These are phyloP conservation scores for Gossypium davidsonii DNA, from an alignment of 441 rosid species.

Conservation along the genomic window DNA sequence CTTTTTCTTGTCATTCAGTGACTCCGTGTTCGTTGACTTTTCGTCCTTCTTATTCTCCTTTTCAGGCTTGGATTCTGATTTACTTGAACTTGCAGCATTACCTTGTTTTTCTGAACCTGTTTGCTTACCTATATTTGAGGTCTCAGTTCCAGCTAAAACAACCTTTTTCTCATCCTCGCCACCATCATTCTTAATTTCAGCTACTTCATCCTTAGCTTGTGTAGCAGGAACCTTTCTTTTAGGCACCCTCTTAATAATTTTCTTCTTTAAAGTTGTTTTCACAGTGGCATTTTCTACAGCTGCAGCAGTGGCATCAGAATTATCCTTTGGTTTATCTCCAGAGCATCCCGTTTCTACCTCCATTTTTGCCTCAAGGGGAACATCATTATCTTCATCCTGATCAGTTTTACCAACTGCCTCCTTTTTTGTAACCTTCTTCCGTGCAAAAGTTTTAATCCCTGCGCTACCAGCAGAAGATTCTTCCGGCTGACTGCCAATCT, in stretches of 20 bases:
- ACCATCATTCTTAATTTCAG: slow-evolving; percentile 37
- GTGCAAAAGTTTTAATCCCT: slow-evolving; percentile 43
- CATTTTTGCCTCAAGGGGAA: slow-evolving; percentile 36
- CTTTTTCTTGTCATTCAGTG: slow-evolving; percentile 36
- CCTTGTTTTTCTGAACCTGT: slow-evolving; percentile 36
- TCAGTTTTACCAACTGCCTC: slow-evolving; percentile 29
- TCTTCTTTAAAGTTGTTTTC: slow-evolving; percentile 61
- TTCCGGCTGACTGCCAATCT: slow-evolving; percentile 33
- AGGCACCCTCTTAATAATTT: slow-evolving; percentile 72
- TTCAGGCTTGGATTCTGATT: slow-evolving; percentile 24
- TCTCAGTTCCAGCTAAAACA: slow-evolving; percentile 24
- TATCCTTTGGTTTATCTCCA: slow-evolving; percentile 44
- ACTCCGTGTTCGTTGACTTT: slow-evolving; percentile 32
- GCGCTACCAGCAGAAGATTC: slow-evolving; percentile 38
- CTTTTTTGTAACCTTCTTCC: slow-evolving; percentile 51
- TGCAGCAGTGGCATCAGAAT: slow-evolving; percentile 32
- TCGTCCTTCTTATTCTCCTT: slow-evolving; percentile 47
- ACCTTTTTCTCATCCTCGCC: slow-evolving; percentile 33
- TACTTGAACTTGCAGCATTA: slow-evolving; percentile 28
- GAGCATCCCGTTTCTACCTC: slow-evolving; percentile 29
- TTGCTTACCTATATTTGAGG: slow-evolving; percentile 29
- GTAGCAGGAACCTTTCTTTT: slow-evolving; percentile 58
- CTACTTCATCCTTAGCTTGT: slow-evolving; percentile 26
- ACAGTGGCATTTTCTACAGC: slow-evolving; percentile 41
- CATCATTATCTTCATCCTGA: slow-evolving; percentile 34